phyloP scores from a whole-genome alignment of 1,284 basidiomycete species.

The Papiliotrema terrestris region DNA sequence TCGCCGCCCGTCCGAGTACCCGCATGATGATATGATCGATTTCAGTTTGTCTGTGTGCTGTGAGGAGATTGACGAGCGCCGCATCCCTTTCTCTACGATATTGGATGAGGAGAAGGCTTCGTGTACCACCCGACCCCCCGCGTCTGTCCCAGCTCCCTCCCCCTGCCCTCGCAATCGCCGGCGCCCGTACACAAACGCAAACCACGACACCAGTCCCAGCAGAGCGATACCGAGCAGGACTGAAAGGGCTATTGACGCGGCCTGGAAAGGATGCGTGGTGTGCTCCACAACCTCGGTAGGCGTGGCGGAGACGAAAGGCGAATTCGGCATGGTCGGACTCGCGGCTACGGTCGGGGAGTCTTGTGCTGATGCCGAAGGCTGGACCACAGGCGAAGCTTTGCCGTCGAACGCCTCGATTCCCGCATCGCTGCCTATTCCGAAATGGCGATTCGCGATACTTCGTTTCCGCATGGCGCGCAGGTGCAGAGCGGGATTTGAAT shows the following conservation, averaged over 20 bases:
- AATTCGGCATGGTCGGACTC: not conserved
- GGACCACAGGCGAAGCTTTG: no score
- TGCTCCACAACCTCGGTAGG: slow-evolving; percentile 8
- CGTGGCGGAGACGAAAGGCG: not conserved
- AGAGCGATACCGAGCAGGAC: slow-evolving; percentile 16
- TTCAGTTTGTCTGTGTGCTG: not conserved
- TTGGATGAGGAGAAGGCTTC: slow-evolving; percentile 16
- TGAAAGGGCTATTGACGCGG: slow-evolving; percentile 15
- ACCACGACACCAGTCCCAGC: slow-evolving; percentile 18
- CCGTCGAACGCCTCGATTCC: no score
- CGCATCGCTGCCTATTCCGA: not conserved
- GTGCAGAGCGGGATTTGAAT: slow-evolving; percentile 15
- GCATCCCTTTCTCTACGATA: slow-evolving; percentile 18
- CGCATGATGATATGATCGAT: not conserved
- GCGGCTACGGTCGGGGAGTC: slow-evolving; percentile 1
- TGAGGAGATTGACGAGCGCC: slow-evolving; percentile 5
- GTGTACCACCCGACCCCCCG: not conserved
- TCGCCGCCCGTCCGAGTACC: slow-evolving; percentile 3
- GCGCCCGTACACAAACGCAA: slow-evolving; percentile 12
- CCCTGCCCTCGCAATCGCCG: no score
- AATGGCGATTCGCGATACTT: slow-evolving; percentile 8
- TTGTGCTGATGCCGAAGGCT: not conserved
- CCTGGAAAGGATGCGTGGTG: slow-evolving; percentile 9
- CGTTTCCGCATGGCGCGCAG: slow-evolving; percentile 18
- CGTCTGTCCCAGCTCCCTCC: no score